Percentiles rank a stretch among this genome's conserved stretches.
These are phyloP conservation scores for Leonotis leonurus DNA, from an alignment of 257 asterid species.

Conservation along the genomic window DNA sequence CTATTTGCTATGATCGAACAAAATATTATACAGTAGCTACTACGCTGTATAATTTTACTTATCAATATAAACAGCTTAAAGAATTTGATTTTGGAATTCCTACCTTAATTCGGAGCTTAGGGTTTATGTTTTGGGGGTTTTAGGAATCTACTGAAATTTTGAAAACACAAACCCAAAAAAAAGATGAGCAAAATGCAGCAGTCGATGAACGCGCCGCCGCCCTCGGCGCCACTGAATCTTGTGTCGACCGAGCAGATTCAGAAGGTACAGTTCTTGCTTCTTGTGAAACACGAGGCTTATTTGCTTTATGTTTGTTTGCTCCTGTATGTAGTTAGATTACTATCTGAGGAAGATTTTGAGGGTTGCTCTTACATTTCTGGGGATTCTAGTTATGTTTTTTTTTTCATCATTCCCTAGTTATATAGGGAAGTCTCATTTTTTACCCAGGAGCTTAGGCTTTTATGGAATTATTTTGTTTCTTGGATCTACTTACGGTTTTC, in stretches of 20 bases:
- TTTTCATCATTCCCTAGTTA: neutral
- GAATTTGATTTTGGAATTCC: neutral
- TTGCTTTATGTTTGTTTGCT: neutral
- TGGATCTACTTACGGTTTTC: neutral
- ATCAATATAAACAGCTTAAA: too few species aligned
- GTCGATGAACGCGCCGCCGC: slow-evolving; percentile 45
- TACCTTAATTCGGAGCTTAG: slow-evolving; percentile 14
- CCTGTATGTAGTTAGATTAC: neutral
- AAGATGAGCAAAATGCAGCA: slow-evolving; percentile 34
- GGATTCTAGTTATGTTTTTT: too few species aligned
- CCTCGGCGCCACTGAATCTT: slow-evolving; percentile 53
- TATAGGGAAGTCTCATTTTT: neutral
- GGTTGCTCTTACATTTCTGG: too few species aligned
- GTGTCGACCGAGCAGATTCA: slow-evolving; percentile 97
- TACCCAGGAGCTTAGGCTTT: neutral
- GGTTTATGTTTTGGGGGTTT: slow-evolving; percentile 26
- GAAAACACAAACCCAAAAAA: neutral
- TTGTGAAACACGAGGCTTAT: too few species aligned
- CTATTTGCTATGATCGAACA: too few species aligned
- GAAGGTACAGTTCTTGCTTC: slow-evolving; percentile 42
- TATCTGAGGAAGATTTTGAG: neutral
- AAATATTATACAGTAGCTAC: neutral
- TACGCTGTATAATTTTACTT: too few species aligned
- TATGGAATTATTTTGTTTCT: neutral
- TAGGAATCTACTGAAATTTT: neutral